Conservation (phyloP, 2,329 filamentous ascomycete species). For the Epichloe sylvatica region DNA sequence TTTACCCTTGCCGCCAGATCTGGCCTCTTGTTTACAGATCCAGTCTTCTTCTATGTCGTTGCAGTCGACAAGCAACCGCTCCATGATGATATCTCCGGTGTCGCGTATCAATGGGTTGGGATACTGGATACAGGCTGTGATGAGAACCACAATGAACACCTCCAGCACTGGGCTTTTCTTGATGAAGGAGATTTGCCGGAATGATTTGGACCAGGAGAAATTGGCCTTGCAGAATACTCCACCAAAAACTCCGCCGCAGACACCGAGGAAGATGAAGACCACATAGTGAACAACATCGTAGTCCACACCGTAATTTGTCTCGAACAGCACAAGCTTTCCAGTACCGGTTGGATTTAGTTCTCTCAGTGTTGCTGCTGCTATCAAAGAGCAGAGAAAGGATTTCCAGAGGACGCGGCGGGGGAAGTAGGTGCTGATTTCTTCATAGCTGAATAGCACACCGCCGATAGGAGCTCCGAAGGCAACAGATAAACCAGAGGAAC, state of each 20-base stretch:
- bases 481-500: slow-evolving; percentile 42
- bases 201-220: slow-evolving; percentile 41
- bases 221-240: slow-evolving; percentile 45
- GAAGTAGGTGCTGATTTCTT: slow-evolving; percentile 47
- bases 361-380: slow-evolving; percentile 40
- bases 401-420: slow-evolving; percentile 41
- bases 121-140: slow-evolving; percentile 40
- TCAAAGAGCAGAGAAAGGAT: slow-evolving; percentile 43
- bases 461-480: slow-evolving; percentile 50
- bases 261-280: slow-evolving; percentile 40
- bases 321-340: slow-evolving; percentile 45
- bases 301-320: slow-evolving; percentile 43
- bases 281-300: slow-evolving; percentile 42
- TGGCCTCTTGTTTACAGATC: slow-evolving; percentile 37
- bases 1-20: slow-evolving; percentile 14
- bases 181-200: slow-evolving; percentile 37
- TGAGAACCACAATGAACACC: slow-evolving; percentile 37
- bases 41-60: slow-evolving; percentile 23
- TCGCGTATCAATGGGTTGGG: slow-evolving; percentile 41
- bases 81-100: slow-evolving; percentile 41
- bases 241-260: slow-evolving; percentile 44
- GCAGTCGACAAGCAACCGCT: slow-evolving; percentile 43
- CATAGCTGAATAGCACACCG: slow-evolving; percentile 46
- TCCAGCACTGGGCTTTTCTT: slow-evolving; percentile 42
- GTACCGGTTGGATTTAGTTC: slow-evolving; percentile 46